Evolutionary conservation across 257 asterid genomes (phyloP), one percentile per base, ranked within the genome.

Genomic region (Haberlea rhodopensis): DNA sequence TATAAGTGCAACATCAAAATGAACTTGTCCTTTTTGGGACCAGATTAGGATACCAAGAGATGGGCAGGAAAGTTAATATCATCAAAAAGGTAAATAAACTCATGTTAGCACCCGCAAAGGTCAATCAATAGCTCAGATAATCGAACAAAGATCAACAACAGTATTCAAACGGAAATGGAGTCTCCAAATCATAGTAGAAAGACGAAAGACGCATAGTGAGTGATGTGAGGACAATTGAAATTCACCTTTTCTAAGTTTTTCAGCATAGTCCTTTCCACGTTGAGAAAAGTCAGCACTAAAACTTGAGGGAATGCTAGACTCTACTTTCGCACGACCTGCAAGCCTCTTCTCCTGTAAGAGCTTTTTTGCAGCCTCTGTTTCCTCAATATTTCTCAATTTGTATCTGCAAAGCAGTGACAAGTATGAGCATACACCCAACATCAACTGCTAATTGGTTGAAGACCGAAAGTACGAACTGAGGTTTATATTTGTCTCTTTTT

Each of bases 341-440:
- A 79, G 81, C 84, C 95, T 87, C 86, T 85, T 92, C 79, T 92
- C 99, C 85, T 92, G 99, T 43, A 92, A 76, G 67, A 85, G 81
- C 82, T 89, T 92, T 78, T 89, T 92, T 5, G 99, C 99, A 34
- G 97, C 99, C 85, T 92, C 99, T 5, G 99, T 92, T 72, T 92
- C 99, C 84, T 92, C 99, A 31, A 92, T 92, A 70, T 92, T 92
- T 80, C 73, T 85, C 63, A 92, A 75, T 75, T 92, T 92, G 82
- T 77, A 91, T 72, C 98, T 91, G 85, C 74, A 71, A 53, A 62
- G 58, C 48, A 70, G 62, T 55, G 25, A 56, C 20, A 59, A 63
- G 56, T 29, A 65, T 62, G 67, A 68, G 49, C 60, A 68, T 49
- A 53, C 49, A 69, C 53, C 49, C 65, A 61, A 58, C 69, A 59